Base-by-base conservation (phyloP, 1,284 basidiomycete species). In the Boletus semigastroideus region DNA sequence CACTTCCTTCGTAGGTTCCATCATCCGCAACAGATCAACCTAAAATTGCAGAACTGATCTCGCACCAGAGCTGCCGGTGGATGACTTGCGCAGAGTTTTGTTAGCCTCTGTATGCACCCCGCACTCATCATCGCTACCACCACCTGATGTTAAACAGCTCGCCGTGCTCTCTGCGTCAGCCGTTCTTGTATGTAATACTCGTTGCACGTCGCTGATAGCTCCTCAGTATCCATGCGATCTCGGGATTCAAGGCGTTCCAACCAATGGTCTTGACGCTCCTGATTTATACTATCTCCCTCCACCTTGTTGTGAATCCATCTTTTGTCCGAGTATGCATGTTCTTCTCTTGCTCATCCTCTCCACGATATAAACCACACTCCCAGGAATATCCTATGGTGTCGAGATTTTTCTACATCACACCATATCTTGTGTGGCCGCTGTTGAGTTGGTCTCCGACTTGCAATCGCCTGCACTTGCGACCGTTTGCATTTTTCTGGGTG, bases 261-360 rank as follows among this genome's bases (percentile, higher is more conserved):
- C 61, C 54, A 2, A 30, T 46, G n/a, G 48, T 36, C 0, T 45
- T 65, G 10, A 48, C 48, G 1, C 45, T 65, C 5, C 51, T 64
- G 6, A 46, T 64, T 10, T 64, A 56, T 17, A 66, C 55, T 0
- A 54, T 59, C 39, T 64, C 33, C 16, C 53, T 67, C 12, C 54
- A 51, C 20, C 39, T 64, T n/a, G 48, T 49, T 11, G 39, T 44
- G 33, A 51, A 52, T n/a, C n/a, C 43, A 1, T 47, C 46, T n/a
- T 53, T 52, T 16, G 28, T 56, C 20, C 42, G 37, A 10, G 62
- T 57, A 46, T 48, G 39, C 12, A 10, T 9, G n/a, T 8, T 9
- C 8, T 16, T 12, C 10, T 4, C 8, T 25, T n/a, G 5, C 3
- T 10, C 1, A 16, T 5, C 9, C 4, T 17, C 10, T 22, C 2